Conservation (phyloP, 768 basidiomycete species). For the Lactifluus pinguis region DNA sequence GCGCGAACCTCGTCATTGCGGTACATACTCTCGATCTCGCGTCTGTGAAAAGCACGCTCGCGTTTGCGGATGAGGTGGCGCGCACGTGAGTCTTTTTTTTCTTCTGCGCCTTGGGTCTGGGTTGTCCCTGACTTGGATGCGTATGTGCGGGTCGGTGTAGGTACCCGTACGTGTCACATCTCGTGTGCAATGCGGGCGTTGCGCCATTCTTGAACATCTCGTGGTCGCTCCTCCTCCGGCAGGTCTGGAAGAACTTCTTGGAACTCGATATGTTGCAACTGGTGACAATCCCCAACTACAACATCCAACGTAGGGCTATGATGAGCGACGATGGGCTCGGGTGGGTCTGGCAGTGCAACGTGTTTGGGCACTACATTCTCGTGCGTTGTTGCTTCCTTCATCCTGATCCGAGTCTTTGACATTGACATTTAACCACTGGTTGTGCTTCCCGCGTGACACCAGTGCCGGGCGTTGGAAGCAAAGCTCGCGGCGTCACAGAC, state of each 20-base stretch:
- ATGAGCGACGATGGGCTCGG: constrained; percentile 63
- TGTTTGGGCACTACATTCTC: constrained; percentile 73
- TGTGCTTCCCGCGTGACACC: constrained; percentile 2
- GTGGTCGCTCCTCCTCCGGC: constrained; percentile 37
- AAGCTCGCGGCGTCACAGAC: constrained; percentile 39
- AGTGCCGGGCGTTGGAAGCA: constrained; percentile 58
- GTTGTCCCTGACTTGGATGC: too few relatives aligned
- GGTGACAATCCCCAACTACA: constrained; percentile 47
- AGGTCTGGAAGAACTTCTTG: constrained; percentile 30
- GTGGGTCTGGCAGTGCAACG: constrained; percentile 77
- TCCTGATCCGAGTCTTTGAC: not conserved
- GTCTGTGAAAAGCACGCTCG: constrained; percentile 47
- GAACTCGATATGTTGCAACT: constrained; percentile 32
- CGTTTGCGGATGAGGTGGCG: constrained; percentile 47
- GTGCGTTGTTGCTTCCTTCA: constrained; percentile 34
- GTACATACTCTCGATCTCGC: constrained; percentile 59
- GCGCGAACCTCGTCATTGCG: constrained; percentile 49
- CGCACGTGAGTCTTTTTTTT: constrained; percentile 38
- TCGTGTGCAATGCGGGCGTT: constrained; percentile 75
- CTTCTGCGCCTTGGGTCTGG: not conserved
- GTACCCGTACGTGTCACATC: constrained; percentile 71
- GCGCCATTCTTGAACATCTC: constrained; percentile 48
- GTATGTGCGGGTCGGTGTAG: constrained; percentile 28
- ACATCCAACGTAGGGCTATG: constrained; percentile 50
- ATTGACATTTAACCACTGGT: not conserved